Conservation (phyloP, 1,139 yeast species). For the Lodderomyces jiufengensis region DNA sequence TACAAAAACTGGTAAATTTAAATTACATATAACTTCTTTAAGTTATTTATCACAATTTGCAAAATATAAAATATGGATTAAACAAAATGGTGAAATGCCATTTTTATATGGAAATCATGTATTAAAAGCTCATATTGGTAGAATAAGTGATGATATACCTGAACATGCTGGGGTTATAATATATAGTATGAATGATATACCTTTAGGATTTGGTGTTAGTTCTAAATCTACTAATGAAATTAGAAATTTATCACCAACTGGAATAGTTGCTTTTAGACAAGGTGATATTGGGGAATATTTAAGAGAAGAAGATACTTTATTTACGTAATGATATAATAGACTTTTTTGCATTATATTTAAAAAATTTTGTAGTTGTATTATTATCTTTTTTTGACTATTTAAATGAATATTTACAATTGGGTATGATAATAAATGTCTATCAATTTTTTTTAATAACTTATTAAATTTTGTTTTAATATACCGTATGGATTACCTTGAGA, state of each 20-base stretch:
- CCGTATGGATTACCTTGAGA: constrained; percentile 83
- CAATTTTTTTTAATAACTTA: constrained; percentile 2
- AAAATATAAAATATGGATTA: constrained; percentile 93
- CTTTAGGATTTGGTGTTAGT: constrained; percentile 93
- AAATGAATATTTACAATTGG: too few relatives aligned
- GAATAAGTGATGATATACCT: constrained; percentile 96
- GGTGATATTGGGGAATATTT: constrained; percentile 97
- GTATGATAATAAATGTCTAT: too few relatives aligned
- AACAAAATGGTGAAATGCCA: constrained; percentile 98
- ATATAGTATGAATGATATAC: constrained; percentile 87
- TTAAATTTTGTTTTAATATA: constrained; percentile 40
- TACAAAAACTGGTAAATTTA: constrained; percentile 95
- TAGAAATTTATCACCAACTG: constrained; percentile 85
- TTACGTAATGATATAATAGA: constrained; percentile 48
- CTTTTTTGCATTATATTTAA: neutral
- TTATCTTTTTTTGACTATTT: too few relatives aligned
- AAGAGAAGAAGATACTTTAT: constrained; percentile 95
- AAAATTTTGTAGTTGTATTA: too few relatives aligned
- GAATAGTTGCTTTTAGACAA: constrained; percentile 93
- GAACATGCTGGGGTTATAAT: constrained; percentile 96
- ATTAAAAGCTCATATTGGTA: constrained; percentile 92
- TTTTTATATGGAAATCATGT: constrained; percentile 95
- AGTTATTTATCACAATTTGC: constrained; percentile 83
- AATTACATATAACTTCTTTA: constrained; percentile 90
- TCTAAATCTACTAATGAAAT: constrained; percentile 92